Evolutionary conservation across 257 asterid species (phyloP), one percentile per base, ranked within the genome.

Genomic region (Solanum habrochaites): DNA sequence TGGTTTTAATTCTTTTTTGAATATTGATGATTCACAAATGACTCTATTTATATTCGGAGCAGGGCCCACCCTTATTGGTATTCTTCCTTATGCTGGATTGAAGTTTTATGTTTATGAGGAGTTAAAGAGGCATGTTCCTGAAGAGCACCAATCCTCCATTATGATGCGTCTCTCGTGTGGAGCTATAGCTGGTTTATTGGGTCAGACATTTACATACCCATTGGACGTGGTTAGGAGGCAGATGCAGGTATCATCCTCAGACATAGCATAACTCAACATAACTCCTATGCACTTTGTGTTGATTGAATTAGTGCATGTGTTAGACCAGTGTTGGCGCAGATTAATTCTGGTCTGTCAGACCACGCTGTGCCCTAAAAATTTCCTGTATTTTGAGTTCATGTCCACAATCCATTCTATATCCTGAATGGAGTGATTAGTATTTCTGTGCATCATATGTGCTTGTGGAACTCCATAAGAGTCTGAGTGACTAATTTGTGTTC

Each of bases 21-120:
- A n/a, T 18, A 52, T 86, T 16, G 11, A 1, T 62, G 71, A 43
- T 85, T 56, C 25, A 40, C 83, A 21, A 83, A 74, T 64, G 74
- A 80, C 15, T 9, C 32, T 43, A 25, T 20, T 31, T 40, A 70
- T 32, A 49, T 58, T 88, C 1, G 86, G 62, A 85, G 83, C 93
- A 95, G 99, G 99, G 86, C 99, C 99, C 47, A 97, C 99, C 21
- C 94, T 97, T 47, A 89, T 95, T 66, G 99, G 99, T 40, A 97
- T 97, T 86, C 97, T 97, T 84, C 99, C 99, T 42, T 97, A 97
- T 83, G 99, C 99, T 86, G 99, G 99, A 62, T 87, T 97, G 88
- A 97, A 96, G 92, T 97, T 97, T 88, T 97, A 97, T 67, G 89
- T 97, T 10, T 95, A 97, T 7, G 99, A 97, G 92, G 94, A 95